Evolutionary conservation across 257 asterid genomes (phyloP), one percentile per base, ranked within the genome.

Genomic region (Echites panduratus): DNA sequence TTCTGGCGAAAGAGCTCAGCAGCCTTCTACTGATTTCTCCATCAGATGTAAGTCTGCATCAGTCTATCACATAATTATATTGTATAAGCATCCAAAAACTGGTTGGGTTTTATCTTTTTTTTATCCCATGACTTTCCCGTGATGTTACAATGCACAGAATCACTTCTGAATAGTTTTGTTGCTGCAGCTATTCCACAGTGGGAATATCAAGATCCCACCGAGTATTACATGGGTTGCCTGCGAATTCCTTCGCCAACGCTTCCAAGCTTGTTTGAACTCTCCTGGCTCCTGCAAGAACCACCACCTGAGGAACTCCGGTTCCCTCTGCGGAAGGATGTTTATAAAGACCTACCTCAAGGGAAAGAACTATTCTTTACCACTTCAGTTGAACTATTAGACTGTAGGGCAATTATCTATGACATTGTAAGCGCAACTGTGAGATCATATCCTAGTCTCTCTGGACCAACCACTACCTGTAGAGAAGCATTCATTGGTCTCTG

Each of bases 141-240:
- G 38, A 32, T 1, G 38, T 3, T 32, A 1, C 38, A 32, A 32
- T 32, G 38, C 2, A 32, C 38, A 32, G 2, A 1, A 32, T 32
- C 38, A 32, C 38, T 32, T 32, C 35, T 6, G 7, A 9, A 11
- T 9, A 27, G 49, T n/a, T 16, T 5, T 32, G 19, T 62, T 66
- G 16, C 0, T 61, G 76, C 82, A 82, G 84, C 82, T 50, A 77
- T 76, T 58, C 27, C 81, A 9, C 65, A 82, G 20, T 77, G 77
- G 86, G 88, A 84, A 62, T 84, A 69, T 73, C 88, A 84, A 79
- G 88, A 84, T 68, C 86, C 86, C 0, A 77, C 75, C 14, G 86
- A 82, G 75, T 79, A 82, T 43, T 84, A 82, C 75, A 48, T 84
- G 32, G 83, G 88, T 3, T 79, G 79, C 59, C 71, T 84, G 22